Percentiles rank a stretch among this genome's conserved stretches.
These are phyloP conservation scores for Pseudogymnoascus sp. DNA, from an alignment of 2,329 filamentous ascomycete species.

Conservation along the genomic window DNA sequence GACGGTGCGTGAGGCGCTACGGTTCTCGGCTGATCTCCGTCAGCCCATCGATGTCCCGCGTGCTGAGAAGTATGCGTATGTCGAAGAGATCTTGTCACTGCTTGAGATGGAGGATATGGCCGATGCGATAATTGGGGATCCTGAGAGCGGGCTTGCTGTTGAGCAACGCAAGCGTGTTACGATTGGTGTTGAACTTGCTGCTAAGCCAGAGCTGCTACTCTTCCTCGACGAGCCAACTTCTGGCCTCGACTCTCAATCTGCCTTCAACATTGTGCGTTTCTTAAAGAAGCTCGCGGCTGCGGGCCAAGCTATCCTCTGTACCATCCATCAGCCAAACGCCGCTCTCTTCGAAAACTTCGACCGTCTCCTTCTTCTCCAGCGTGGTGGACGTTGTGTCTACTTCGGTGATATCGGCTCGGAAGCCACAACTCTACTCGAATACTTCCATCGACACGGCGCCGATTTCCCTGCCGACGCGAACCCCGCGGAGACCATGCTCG, in stretches of 20 bases:
- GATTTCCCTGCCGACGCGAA: constrained; percentile 45
- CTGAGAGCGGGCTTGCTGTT: constrained; percentile 53
- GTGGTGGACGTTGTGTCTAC: constrained; percentile 60
- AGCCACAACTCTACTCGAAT: constrained; percentile 48
- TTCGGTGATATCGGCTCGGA: constrained; percentile 59
- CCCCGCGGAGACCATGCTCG: constrained; percentile 38
- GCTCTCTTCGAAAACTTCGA: constrained; percentile 51
- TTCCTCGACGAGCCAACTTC: constrained; percentile 56
- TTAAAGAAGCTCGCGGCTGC: constrained; percentile 51
- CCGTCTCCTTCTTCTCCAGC: constrained; percentile 54
- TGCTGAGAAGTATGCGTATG: constrained; percentile 72
- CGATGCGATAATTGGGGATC: constrained; percentile 56
- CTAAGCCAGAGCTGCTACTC: constrained; percentile 49
- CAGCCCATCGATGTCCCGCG: constrained; percentile 66
- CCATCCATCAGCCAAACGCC: constrained; percentile 48
- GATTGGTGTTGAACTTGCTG: constrained; percentile 51
- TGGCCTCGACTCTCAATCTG: constrained; percentile 56
- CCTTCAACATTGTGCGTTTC: constrained; percentile 56
- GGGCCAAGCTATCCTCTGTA: constrained; percentile 47
- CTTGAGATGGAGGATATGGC: constrained; percentile 61
- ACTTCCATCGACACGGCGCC: constrained; percentile 55
- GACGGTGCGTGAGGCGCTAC: constrained; percentile 81
- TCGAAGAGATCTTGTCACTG: constrained; percentile 66
- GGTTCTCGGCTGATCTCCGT: constrained; percentile 80
- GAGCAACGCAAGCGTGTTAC: constrained; percentile 56